Percentiles rank a stretch among this genome's conserved stretches.
These are phyloP conservation scores for Lunasporangiospora selenospora DNA, from an alignment of 192 early-diverging fungal species.

Conservation along the genomic window DNA sequence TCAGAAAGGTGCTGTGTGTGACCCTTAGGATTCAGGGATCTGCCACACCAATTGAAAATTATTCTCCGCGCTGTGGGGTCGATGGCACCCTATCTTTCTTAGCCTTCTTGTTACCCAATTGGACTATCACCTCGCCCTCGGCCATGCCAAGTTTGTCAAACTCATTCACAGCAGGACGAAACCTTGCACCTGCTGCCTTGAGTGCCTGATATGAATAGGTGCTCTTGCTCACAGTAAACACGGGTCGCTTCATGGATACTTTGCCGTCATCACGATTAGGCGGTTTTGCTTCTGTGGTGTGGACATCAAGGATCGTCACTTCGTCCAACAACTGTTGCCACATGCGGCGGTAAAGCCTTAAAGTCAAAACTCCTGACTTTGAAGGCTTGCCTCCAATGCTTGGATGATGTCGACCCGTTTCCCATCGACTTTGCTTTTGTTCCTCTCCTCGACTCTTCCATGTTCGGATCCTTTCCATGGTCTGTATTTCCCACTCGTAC, in stretches of 20 bases:
- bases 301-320: constrained; percentile 18
- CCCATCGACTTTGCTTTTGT: constrained; percentile 5
- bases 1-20: too few relatives aligned
- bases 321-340: constrained; percentile 35
- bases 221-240: constrained; percentile 19
- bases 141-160: constrained; percentile 29
- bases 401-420: constrained; percentile 15
- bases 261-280: not conserved
- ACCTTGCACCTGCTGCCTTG: not conserved
- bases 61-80: too few relatives aligned
- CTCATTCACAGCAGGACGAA: constrained; percentile 20
- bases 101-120: too few relatives aligned
- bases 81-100: too few relatives aligned
- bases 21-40: too few relatives aligned
- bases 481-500: constrained; percentile 12
- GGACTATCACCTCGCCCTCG: too few relatives aligned
- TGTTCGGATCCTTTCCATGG: constrained; percentile 13
- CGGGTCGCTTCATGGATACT: not conserved
- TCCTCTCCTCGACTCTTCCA: constrained; percentile 24
- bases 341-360: constrained; percentile 30
- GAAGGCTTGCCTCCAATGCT: constrained; percentile 41
- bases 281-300: not conserved
- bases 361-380: constrained; percentile 11
- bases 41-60: too few relatives aligned
- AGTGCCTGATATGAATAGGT: constrained; percentile 7